Percentiles rank a stretch among this genome's conserved stretches.
Evolutionary conservation across 2,329 filamentous ascomycete genomes (phyloP).

Genomic region (Pestalotiopsis sp.): DNA sequence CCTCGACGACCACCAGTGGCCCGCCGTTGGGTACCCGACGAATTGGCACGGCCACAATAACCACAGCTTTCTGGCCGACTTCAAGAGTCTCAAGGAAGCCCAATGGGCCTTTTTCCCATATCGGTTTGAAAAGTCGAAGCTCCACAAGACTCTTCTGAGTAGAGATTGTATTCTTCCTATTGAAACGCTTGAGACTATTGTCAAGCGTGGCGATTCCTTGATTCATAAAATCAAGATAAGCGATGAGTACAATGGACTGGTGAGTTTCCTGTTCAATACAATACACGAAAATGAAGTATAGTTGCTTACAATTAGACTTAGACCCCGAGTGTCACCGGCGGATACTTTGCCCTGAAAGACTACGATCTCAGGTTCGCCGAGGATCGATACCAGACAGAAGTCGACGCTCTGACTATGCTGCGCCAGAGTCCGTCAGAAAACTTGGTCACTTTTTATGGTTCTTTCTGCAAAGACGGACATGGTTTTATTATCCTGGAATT

Average conservation of each 20-base stretch:
- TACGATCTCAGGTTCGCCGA: conserved; percentile 6
- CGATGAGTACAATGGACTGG: neutral
- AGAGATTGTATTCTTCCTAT: conserved; percentile 1
- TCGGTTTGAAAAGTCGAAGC: neutral
- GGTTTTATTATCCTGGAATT: conserved; percentile 22
- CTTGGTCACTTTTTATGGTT: conserved; percentile 22
- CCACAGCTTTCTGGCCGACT: neutral
- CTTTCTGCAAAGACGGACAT: conserved; percentile 18
- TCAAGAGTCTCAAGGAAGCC: neutral
- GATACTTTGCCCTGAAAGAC: neutral
- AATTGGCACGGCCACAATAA: neutral
- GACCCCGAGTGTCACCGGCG: neutral
- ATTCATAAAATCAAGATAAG: conserved; percentile 1
- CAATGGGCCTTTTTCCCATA: conserved; percentile 8
- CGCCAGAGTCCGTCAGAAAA: conserved; percentile 15
- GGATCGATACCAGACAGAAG: conserved; percentile 19
- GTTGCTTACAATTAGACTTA: neutral
- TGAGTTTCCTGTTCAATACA: neutral
- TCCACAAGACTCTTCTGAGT: neutral
- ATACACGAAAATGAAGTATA: neutral
- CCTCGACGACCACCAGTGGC: conserved; percentile 4
- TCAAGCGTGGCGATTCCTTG: neutral
- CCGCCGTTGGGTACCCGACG: neutral
- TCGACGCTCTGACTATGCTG: conserved; percentile 17
- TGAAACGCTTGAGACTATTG: neutral